Base-by-base conservation (phyloP, 768 basidiomycete genomes). In the Daedaleopsis nitida region DNA sequence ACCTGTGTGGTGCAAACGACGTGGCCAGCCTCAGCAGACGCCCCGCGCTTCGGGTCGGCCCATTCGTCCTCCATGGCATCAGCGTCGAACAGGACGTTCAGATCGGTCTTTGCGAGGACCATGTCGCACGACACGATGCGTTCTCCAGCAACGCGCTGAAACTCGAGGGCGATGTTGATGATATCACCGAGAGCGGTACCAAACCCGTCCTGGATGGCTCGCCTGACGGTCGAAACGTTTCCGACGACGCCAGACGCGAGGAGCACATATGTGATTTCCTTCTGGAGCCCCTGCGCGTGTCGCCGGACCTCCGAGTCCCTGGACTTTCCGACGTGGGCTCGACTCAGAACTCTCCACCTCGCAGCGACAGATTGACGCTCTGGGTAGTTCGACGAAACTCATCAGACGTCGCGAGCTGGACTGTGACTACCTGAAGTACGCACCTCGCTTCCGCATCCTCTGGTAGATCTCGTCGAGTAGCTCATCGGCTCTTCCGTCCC, bases 281-380 rank as follows among this genome's bases (percentile, higher is more conserved):
- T 21, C 6, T 32, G 27, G 4, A 58, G 53, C 42, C 10, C 27
- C 10, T 9, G 17, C 5, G 47, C 34, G 13, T 43, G 35, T 21
- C 2, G 14, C n/a, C 37, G 39, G 16, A 14, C 13, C 6, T 11
- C 23, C 34, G 13, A 34, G 35, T 21, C 2, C 16, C n/a, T 45
- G 39, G 16, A 14, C 13, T 3, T 11, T 17, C 45, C 35, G 35
- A 55, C 42, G 53, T 62, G 45, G 45, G 45, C 44, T 21, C 57
- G 59, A 5, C 60, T 51, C 38, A 65, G 39, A 4, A 60, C 49
- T 24, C 64, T 39, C 64, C 64, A 65, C 16, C 52, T 54, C 17
- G 55, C 59, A 37, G 57, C 57, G 14, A 65, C 60, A 9, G 64
- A 60, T 21, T 65, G 64, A 17, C 53, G 45, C 27, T 62, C 64